Conservation (phyloP, 2,329 filamentous ascomycete species). For the Cladophialophora bantiana region DNA sequence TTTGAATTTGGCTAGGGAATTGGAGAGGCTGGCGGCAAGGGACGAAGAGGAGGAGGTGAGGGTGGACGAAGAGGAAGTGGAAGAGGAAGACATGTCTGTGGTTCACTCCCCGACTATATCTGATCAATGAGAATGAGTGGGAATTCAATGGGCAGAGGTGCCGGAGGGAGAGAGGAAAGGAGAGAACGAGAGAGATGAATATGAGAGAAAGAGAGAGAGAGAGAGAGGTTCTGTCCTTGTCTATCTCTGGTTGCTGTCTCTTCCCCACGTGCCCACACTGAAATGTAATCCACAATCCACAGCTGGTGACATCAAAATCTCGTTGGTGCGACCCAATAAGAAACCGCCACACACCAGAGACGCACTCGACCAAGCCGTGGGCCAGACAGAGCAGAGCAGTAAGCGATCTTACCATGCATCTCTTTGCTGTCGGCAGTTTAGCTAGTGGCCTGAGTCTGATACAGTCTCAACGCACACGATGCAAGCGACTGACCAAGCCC, state of each 20-base stretch:
- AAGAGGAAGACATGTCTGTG: neutral
- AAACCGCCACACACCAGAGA: neutral
- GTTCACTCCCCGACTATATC: too few relatives aligned
- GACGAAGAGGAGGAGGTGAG: neutral
- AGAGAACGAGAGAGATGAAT: too few relatives aligned
- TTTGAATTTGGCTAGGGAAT: neutral
- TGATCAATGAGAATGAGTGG: too few relatives aligned
- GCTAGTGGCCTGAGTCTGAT: neutral
- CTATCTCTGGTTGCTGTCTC: neutral
- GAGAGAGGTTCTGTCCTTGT: too few relatives aligned
- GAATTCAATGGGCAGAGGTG: too few relatives aligned
- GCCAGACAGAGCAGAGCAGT: neutral
- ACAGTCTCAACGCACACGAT: neutral
- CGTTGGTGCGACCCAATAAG: neutral
- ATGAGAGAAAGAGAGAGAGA: too few relatives aligned
- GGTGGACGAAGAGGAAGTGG: neutral
- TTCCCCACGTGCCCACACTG: neutral
- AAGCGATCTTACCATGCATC: constrained; percentile 1
- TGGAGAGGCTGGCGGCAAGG: neutral
- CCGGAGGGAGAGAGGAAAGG: too few relatives aligned
- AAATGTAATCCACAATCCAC: neutral
- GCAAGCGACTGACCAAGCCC: neutral
- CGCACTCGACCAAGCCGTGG: neutral
- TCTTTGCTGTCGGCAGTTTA: neutral
- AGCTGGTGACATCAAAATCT: neutral